Evolutionary conservation across 371 early-diverging fungal genomes (phyloP), one percentile per base, ranked within the genome.

Genomic region (Blastocladiella emersonii): DNA sequence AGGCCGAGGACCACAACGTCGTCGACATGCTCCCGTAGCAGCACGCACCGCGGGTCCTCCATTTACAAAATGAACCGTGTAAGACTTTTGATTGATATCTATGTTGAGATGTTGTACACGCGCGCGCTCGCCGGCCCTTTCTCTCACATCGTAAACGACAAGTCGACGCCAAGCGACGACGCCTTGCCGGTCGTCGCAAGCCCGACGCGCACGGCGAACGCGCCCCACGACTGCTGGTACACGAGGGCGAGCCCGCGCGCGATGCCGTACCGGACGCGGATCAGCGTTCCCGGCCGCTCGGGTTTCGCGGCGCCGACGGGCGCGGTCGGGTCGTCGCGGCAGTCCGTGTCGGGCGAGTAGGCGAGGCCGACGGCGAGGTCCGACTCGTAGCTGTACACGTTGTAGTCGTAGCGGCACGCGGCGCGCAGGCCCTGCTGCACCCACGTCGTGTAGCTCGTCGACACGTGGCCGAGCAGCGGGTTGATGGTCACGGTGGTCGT

Each of bases 381-480:
- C 30, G 53, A 51, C 32, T 51, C 53, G 32, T 15, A 51, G 30
- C 30, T 30, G 53, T 51, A 19, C 27, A 51, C 30, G 17, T 51
- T 51, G 53, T 51, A 51, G 32, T 51, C 53, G 53, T 51, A 51
- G 15, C 53, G 53, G 53, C 53, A 51, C 30, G 30, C 53, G 32
- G 30, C 32, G 12, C 30, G 30, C 2, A 51, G 32, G 1, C 53
- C 53, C 10, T 8, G 53, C 27, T 10, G 8, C 8, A 32, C 19
- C 15, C 30, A 30, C 23, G 53, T 15, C 15, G 53, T 30, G 53
- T 51, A 51, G 2, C 30, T 21, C 3, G 53, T 13, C 15, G 53
- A 27, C 2, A 51, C 30, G 53, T 51, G 53, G 32, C 53, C 53
- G 30, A 51, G 27, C 8, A 51, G 8, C 23, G 53, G 53, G 53